A percentile compares a stretch with the other conserved stretches of the same genome.
Conservation (phyloP, 345 rosid species). For the Salix viminalis region DNA sequence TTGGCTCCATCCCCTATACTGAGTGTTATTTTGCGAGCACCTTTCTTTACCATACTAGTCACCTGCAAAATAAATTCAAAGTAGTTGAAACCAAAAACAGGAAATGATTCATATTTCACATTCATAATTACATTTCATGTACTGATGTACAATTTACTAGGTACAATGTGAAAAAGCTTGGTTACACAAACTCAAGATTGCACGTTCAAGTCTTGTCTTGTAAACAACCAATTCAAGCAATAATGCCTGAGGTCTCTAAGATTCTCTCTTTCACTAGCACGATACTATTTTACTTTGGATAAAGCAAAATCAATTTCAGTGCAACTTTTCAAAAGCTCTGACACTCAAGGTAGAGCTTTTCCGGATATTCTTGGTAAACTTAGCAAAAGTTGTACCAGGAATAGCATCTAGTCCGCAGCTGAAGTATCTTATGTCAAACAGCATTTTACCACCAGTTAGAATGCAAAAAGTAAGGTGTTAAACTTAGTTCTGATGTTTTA, state of each 20-base stretch:
- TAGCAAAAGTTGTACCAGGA: not conserved
- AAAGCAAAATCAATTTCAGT: not conserved
- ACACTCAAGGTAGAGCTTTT: not conserved
- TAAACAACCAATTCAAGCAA: not conserved
- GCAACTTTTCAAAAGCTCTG: not conserved
- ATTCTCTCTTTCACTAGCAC: not conserved
- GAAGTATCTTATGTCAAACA: not conserved
- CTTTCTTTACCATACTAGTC: slow-evolving; percentile 91
- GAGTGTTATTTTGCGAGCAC: slow-evolving; percentile 92
- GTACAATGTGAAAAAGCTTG: not conserved
- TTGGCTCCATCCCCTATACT: slow-evolving; percentile 99
- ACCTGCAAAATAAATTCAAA: slow-evolving; percentile 46
- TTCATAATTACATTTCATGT: not conserved
- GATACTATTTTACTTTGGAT: not conserved
- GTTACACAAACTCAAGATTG: not conserved
- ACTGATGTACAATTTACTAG: not conserved
- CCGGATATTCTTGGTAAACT: not conserved
- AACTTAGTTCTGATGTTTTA: not conserved
- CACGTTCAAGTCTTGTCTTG: slow-evolving; percentile 1
- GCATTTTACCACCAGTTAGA: not conserved
- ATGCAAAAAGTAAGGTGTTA: not conserved
- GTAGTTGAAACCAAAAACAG: not conserved
- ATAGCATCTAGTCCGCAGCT: slow-evolving; percentile 1
- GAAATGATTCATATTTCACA: not conserved
- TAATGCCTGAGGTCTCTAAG: not conserved